These are phyloP conservation scores for Neofusicoccum umdonicola DNA, from an alignment of 2,329 filamentous ascomycete genomes.

Conservation along the genomic window DNA sequence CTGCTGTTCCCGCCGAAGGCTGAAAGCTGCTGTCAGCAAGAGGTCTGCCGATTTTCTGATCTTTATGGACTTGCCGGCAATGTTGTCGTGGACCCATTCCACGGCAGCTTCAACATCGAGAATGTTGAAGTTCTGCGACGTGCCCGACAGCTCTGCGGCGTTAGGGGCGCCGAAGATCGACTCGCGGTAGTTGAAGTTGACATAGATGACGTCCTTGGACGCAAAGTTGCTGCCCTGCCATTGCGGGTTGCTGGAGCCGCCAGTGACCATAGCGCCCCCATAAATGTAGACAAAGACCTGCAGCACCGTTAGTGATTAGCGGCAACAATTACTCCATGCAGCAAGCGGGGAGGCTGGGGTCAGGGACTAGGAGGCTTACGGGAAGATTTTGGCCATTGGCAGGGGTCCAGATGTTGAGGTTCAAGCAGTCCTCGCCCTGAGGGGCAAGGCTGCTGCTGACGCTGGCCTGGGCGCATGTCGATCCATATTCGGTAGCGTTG, in stretches of 20 bases:
- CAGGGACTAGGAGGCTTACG: slow-evolving; percentile 20
- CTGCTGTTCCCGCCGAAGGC: slow-evolving; percentile 47
- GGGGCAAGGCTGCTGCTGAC: slow-evolving; percentile 10
- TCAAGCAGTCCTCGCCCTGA: slow-evolving; percentile 32
- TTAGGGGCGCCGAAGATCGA: slow-evolving; percentile 17
- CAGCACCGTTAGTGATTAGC: background rate
- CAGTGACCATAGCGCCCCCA: slow-evolving; percentile 45
- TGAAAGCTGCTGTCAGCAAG: slow-evolving; percentile 15
- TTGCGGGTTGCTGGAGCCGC: slow-evolving; percentile 38
- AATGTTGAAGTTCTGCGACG: slow-evolving; percentile 36
- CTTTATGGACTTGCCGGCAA: slow-evolving; percentile 19
- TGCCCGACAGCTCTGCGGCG: slow-evolving; percentile 5
- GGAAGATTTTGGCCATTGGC: slow-evolving; percentile 30
- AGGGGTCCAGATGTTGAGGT: slow-evolving; percentile 34
- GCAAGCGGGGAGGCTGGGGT: background rate
- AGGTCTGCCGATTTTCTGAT: too few species aligned
- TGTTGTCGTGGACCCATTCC: slow-evolving; percentile 43
- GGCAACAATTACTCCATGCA: background rate
- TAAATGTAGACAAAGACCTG: slow-evolving; percentile 46
- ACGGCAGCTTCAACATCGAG: slow-evolving; percentile 40
- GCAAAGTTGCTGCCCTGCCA: slow-evolving; percentile 23
- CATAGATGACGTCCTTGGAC: slow-evolving; percentile 18
- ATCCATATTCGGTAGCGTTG: slow-evolving; percentile 16
- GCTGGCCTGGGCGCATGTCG: slow-evolving; percentile 16
- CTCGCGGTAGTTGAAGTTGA: slow-evolving; percentile 38